Conservation (phyloP, 139 green algal genomes). For the Tetratostichococcus sp. region DNA sequence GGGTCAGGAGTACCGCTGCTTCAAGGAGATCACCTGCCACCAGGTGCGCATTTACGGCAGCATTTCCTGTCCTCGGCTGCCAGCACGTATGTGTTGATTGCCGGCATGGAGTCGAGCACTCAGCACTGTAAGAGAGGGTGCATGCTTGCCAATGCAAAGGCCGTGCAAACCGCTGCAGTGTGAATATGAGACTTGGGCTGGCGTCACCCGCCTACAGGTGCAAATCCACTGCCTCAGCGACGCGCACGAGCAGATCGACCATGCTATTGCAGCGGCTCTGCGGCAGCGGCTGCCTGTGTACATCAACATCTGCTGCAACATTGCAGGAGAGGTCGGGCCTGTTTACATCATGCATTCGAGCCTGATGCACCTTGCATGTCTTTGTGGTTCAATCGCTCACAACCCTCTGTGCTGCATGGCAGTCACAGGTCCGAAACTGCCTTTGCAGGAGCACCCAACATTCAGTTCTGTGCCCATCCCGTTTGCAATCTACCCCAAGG, state of each 20-base stretch:
- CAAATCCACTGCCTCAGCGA: constrained; percentile 41
- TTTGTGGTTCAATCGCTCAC: too few species aligned
- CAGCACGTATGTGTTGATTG: too few species aligned
- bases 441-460: constrained; percentile 47
- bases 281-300: constrained; percentile 60
- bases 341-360: too few species aligned
- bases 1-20: constrained; percentile 64
- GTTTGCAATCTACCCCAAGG: constrained; percentile 27
- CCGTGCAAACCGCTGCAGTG: background rate
- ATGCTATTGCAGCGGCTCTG: constrained; percentile 45
- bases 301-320: constrained; percentile 70
- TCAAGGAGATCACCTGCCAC: constrained; percentile 63
- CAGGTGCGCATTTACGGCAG: constrained; percentile 32
- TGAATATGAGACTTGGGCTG: background rate
- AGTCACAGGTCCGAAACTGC: too few species aligned
- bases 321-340: too few species aligned
- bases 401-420: too few species aligned
- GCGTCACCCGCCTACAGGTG: constrained; percentile 5
- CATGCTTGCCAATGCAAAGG: background rate
- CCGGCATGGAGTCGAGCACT: too few species aligned
- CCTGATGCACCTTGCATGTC: too few species aligned
- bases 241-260: constrained; percentile 64
- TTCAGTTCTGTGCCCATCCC: constrained; percentile 47
- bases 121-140: too few species aligned
- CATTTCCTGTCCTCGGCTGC: too few species aligned